Conservation (phyloP, 2,329 filamentous ascomycete genomes). For the Sclerotinia subarctica region DNA sequence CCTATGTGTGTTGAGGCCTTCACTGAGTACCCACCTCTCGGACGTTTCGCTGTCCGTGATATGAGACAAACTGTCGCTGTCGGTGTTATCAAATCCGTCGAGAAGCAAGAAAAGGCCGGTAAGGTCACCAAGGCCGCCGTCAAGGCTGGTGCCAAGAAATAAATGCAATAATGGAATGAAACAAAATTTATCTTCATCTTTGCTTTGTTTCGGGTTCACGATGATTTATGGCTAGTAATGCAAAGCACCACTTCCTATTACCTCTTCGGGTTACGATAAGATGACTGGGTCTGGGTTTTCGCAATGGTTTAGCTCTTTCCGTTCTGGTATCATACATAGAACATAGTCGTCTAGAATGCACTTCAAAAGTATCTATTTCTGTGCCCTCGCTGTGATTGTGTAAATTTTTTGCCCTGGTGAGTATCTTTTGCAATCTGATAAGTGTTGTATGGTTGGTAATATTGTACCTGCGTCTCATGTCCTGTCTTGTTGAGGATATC, state of each 20-base stretch:
- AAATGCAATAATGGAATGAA: conserved; percentile 25
- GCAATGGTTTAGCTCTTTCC: conserved; percentile 7
- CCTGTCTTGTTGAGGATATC: no score
- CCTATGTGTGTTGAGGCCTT: conserved; percentile 99
- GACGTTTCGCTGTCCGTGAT: conserved; percentile 86
- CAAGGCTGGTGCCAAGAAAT: conserved; percentile 43
- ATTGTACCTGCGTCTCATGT: background rate
- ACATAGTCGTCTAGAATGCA: conserved; percentile 18
- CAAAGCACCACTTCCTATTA: conserved; percentile 3
- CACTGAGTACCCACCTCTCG: conserved; percentile 98
- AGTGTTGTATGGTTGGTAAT: no score
- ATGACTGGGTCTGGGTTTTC: conserved; percentile 15
- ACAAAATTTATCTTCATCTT: conserved; percentile 3
- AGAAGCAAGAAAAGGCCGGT: background rate
- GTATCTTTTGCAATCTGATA: no score
- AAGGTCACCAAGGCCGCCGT: conserved; percentile 40
- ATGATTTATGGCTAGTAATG: conserved; percentile 4
- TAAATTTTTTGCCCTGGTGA: no score
- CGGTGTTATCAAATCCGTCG: background rate
- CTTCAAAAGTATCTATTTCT: conserved; percentile 9
- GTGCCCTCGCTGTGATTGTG: background rate
- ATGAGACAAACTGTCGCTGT: conserved; percentile 1
- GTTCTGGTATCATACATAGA: conserved; percentile 16
- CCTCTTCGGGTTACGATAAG: conserved; percentile 8
- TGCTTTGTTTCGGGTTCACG: conserved; percentile 8